Evolutionary conservation across 2,329 filamentous ascomycete species (phyloP).

Genomic region (Xylariomycetidae sp.): DNA sequence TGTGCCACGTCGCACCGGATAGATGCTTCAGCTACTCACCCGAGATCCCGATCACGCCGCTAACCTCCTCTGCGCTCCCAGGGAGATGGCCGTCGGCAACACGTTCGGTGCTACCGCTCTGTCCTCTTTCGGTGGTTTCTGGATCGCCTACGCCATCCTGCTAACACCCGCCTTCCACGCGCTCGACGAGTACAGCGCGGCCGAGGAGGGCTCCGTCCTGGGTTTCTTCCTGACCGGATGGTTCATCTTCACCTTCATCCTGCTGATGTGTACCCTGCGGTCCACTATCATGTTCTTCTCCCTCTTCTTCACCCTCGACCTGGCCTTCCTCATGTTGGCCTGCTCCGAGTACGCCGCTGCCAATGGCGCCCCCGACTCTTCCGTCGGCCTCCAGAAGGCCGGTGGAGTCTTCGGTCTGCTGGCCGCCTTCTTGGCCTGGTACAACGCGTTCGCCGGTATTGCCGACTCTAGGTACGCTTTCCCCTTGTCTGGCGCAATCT

Average conservation of each 20-base stretch:
- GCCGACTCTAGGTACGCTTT: constrained; percentile 57
- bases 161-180: constrained; percentile 64
- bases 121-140: constrained; percentile 79
- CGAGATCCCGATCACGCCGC: neutral
- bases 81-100: constrained; percentile 85
- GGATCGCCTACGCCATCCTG: constrained; percentile 70
- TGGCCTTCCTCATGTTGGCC: constrained; percentile 68
- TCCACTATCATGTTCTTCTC: constrained; percentile 74
- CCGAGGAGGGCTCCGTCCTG: constrained; percentile 51
- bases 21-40: neutral
- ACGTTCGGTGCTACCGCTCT: constrained; percentile 79
- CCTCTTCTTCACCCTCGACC: constrained; percentile 71
- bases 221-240: constrained; percentile 73
- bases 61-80: constrained; percentile 25
- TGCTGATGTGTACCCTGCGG: constrained; percentile 67
- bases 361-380: constrained; percentile 40
- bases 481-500: constrained; percentile 5
- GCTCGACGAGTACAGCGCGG: constrained; percentile 38
- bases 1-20: neutral
- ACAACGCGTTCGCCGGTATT: constrained; percentile 77
- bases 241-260: constrained; percentile 78
- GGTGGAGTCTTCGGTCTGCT: constrained; percentile 77
- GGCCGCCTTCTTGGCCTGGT: constrained; percentile 79
- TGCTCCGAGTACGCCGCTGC: constrained; percentile 54
- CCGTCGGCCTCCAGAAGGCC: constrained; percentile 53